Conservation (phyloP, 2,329 filamentous ascomycete species). For the Colletotrichum limetticola region DNA sequence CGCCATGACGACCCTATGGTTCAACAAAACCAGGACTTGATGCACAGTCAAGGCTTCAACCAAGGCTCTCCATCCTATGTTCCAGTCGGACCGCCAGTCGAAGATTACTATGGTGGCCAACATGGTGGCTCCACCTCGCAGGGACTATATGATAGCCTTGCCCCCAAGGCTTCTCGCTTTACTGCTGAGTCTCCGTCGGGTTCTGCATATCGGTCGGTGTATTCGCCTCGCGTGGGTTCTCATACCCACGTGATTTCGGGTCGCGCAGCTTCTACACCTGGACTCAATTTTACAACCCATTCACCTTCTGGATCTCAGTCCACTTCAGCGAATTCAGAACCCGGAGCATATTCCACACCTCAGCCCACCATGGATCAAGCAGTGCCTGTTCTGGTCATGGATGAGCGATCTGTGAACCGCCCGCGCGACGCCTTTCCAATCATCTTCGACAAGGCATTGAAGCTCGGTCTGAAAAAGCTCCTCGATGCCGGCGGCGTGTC, state of each 20-base stretch:
- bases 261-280: no score
- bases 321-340: neutral
- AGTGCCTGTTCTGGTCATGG: neutral
- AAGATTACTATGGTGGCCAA: no score
- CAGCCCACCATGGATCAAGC: neutral
- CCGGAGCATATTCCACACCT: neutral
- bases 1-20: neutral
- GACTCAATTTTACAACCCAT: no score
- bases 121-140: no score
- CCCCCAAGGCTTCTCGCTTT: no score
- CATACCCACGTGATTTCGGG: no score
- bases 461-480: constrained; percentile 38
- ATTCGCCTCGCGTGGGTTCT: no score
- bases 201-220: no score
- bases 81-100: no score
- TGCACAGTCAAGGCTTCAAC: neutral
- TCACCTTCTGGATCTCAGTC: neutral
- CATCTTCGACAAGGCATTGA: constrained; percentile 19
- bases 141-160: no score
- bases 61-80: neutral
- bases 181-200: no score
- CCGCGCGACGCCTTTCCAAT: constrained; percentile 31
- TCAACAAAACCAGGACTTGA: neutral
- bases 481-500: constrained; percentile 40
- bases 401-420: constrained; percentile 12